Percentiles rank a stretch among this genome's conserved stretches.
Conservation (phyloP, 768 basidiomycete species). For the Leccinellum luteum region DNA sequence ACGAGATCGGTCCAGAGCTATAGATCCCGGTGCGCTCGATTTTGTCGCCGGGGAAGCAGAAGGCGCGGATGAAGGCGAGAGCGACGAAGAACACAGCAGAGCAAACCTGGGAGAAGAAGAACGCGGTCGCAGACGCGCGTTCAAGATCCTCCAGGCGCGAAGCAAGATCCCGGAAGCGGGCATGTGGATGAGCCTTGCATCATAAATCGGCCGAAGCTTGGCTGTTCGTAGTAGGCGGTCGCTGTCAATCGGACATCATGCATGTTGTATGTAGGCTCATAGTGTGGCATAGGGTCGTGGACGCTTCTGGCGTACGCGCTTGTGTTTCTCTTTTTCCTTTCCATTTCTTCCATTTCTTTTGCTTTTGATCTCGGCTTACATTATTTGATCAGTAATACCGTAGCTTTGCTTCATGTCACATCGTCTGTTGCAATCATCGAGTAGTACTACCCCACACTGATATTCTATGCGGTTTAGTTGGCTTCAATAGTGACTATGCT, state of each 20-base stretch:
- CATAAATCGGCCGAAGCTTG: constrained; percentile 27
- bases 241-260: neutral
- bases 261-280: neutral
- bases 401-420: constrained; percentile 30
- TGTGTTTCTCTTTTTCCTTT: neutral
- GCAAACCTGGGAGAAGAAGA: constrained; percentile 28
- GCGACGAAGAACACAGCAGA: constrained; percentile 20
- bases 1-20: constrained; percentile 58
- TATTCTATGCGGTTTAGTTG: neutral
- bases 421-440: constrained; percentile 24
- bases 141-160: constrained; percentile 68
- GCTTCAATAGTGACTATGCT: neutral
- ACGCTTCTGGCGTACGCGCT: constrained; percentile 8
- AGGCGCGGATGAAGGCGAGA: constrained; percentile 41
- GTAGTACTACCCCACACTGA: constrained; percentile 11
- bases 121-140: constrained; percentile 56
- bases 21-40: constrained; percentile 71
- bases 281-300: constrained; percentile 10
- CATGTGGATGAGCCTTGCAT: constrained; percentile 82
- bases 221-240: neutral
- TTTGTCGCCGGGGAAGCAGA: constrained; percentile 53
- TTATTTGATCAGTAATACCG: constrained; percentile 34
- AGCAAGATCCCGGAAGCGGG: constrained; percentile 66
- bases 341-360: neutral
- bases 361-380: constrained; percentile 12